Conservation (phyloP, 768 basidiomycete species). For the Mycena filopes region DNA sequence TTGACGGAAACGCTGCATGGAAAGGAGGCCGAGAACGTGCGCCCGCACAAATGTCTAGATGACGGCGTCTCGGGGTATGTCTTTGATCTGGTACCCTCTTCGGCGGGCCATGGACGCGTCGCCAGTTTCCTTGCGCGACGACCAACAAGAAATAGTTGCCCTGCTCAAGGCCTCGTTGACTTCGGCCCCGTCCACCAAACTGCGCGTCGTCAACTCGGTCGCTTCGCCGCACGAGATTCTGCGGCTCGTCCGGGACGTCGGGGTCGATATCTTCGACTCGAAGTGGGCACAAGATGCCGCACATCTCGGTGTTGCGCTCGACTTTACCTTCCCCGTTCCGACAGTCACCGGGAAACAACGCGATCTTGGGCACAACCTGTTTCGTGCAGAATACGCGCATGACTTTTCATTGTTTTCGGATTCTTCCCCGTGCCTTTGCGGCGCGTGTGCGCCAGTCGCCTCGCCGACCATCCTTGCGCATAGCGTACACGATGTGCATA, state of each 20-base stretch:
- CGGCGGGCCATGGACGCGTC: slow-evolving; percentile 44
- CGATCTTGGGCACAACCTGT: slow-evolving; percentile 81
- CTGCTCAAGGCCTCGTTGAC: slow-evolving; percentile 71
- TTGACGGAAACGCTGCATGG: slow-evolving; percentile 68
- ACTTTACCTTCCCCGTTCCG: slow-evolving; percentile 75
- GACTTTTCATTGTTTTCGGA: slow-evolving; percentile 70
- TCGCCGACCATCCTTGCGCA: slow-evolving; percentile 53
- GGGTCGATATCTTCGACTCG: slow-evolving; percentile 82
- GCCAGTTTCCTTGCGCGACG: slow-evolving; percentile 17
- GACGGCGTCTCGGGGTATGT: slow-evolving; percentile 77
- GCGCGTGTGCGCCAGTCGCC: slow-evolving; percentile 63
- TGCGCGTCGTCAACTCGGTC: slow-evolving; percentile 67
- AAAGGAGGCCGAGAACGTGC: slow-evolving; percentile 62
- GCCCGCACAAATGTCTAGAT: slow-evolving; percentile 67
- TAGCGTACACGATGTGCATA: slow-evolving; percentile 50
- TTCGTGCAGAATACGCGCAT: slow-evolving; percentile 61
- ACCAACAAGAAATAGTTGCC: slow-evolving; percentile 39
- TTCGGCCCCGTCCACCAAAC: slow-evolving; percentile 64
- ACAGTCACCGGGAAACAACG: slow-evolving; percentile 37
- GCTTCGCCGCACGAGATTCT: slow-evolving; percentile 82
- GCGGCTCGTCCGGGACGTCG: slow-evolving; percentile 67
- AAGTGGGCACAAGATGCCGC: slow-evolving; percentile 78
- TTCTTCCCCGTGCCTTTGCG: slow-evolving; percentile 58
- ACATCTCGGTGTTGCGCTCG: slow-evolving; percentile 77
- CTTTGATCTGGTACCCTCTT: slow-evolving; percentile 72